Evolutionary conservation across 768 basidiomycete species (phyloP).

Genomic region (Leucosporidium yakuticum): DNA sequence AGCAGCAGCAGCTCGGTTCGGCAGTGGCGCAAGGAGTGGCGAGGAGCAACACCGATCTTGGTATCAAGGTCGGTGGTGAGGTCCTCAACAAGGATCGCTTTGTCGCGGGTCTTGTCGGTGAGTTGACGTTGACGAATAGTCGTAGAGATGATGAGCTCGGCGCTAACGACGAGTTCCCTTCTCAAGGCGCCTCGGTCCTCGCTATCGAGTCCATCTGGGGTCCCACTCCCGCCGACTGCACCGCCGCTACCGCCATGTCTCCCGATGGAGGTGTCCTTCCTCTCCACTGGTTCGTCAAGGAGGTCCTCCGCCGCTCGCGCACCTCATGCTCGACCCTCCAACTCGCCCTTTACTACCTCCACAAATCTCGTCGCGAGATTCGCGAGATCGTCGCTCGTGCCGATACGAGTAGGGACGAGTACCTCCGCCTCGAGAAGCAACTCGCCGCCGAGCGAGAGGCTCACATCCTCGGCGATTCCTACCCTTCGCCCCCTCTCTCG

Average conservation of each 20-base stretch:
- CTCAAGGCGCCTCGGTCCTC: constrained; percentile 23
- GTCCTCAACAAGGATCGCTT: constrained; percentile 2
- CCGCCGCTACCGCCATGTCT: not conserved
- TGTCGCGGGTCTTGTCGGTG: constrained; percentile 6
- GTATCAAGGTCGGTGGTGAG: not conserved
- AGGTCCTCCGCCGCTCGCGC: constrained; percentile 77
- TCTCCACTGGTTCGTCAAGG: constrained; percentile 66
- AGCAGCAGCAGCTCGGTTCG: too few relatives aligned
- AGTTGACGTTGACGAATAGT: not conserved
- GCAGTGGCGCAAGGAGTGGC: too few relatives aligned
- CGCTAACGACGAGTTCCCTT: not conserved
- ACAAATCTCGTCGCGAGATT: constrained; percentile 67
- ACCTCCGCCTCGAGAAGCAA: constrained; percentile 42
- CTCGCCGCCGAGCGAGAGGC: not conserved
- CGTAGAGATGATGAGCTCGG: not conserved
- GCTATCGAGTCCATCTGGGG: constrained; percentile 36
- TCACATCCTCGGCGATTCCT: not conserved
- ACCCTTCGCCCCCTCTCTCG: constrained; percentile 29
- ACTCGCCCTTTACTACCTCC: constrained; percentile 75
- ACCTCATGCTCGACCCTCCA: constrained; percentile 78
- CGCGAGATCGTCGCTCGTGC: constrained; percentile 58
- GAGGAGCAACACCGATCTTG: too few relatives aligned
- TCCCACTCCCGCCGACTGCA: constrained; percentile 2
- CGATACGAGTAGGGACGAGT: constrained; percentile 43
- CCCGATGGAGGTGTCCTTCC: constrained; percentile 36